Evolutionary conservation across 805 yeast species (phyloP).

Genomic region (Kockiozyma suomiensis): DNA sequence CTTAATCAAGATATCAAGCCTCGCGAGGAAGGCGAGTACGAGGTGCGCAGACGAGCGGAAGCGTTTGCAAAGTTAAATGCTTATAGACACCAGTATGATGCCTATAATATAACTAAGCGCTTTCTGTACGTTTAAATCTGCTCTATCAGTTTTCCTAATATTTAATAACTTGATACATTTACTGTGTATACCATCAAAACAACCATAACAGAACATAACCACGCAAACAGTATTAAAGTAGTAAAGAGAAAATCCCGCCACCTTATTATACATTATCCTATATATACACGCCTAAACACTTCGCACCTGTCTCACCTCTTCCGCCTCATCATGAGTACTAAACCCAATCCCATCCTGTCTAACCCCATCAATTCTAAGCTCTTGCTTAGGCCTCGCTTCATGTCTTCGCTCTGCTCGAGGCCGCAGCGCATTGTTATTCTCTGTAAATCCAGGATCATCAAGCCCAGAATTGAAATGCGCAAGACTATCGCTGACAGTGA

Average conservation of each 20-base stretch:
- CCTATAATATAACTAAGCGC: slow-evolving; percentile 31
- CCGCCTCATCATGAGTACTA: neutral
- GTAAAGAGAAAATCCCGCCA: no score
- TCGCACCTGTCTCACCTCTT: neutral
- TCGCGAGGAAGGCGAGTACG: slow-evolving; percentile 26
- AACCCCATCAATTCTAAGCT: neutral
- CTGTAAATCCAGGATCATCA: neutral
- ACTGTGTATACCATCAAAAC: neutral
- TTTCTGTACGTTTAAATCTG: slow-evolving; percentile 20
- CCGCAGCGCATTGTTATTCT: no score
- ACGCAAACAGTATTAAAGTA: no score
- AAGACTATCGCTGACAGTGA: neutral
- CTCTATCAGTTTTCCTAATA: neutral
- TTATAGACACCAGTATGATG: slow-evolving; percentile 28
- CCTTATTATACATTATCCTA: neutral
- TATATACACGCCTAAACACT: neutral
- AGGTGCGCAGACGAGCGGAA: slow-evolving; percentile 15
- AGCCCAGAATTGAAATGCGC: neutral
- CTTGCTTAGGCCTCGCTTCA: neutral
- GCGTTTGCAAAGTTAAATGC: slow-evolving; percentile 22
- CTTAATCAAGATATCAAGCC: slow-evolving; percentile 18
- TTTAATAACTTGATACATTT: neutral
- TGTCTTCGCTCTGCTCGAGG: neutral
- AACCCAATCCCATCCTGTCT: slow-evolving; percentile 2
- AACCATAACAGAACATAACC: no score